Evolutionary conservation across 2,329 filamentous ascomycete species (phyloP).

Genomic region (Camillea tinctor): DNA sequence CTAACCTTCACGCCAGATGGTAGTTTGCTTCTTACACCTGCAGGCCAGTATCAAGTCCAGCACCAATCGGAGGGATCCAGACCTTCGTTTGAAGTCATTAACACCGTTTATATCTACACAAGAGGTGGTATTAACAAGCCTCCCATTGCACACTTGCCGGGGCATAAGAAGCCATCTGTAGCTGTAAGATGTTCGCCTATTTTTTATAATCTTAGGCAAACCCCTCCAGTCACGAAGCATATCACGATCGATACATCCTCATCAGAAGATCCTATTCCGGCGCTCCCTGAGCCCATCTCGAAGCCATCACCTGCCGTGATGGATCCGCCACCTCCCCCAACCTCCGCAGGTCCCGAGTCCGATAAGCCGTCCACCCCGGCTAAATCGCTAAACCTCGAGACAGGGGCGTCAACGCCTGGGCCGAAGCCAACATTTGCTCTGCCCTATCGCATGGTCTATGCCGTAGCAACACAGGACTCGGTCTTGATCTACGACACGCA

Average conservation of each 20-base stretch:
- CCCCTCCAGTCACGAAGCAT: slow-evolving; percentile 69
- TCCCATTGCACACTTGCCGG: slow-evolving; percentile 89
- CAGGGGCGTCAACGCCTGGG: slow-evolving; percentile 51
- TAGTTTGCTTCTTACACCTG: slow-evolving; percentile 88
- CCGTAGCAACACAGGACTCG: slow-evolving; percentile 94
- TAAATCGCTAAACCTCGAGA: slow-evolving; percentile 47
- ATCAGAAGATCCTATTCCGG: slow-evolving; percentile 76
- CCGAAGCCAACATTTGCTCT: slow-evolving; percentile 75
- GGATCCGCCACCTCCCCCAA: slow-evolving; percentile 75
- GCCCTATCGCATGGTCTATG: slow-evolving; percentile 92
- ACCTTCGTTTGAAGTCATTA: slow-evolving; percentile 80
- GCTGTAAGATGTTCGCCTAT: slow-evolving; percentile 92
- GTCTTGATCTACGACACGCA: slow-evolving; percentile 96
- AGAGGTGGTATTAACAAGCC: slow-evolving; percentile 95
- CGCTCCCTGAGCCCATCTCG: slow-evolving; percentile 78
- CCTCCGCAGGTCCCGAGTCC: slow-evolving; percentile 45
- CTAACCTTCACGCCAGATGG: slow-evolving; percentile 95
- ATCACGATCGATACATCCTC: slow-evolving; percentile 95
- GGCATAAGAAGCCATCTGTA: slow-evolving; percentile 97
- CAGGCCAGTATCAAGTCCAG: slow-evolving; percentile 88
- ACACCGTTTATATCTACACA: slow-evolving; percentile 98
- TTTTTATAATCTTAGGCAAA: slow-evolving; percentile 76
- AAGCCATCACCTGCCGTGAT: slow-evolving; percentile 64
- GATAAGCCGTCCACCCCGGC: slow-evolving; percentile 52
- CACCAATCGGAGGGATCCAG: slow-evolving; percentile 64